Conservation (phyloP, 1,284 basidiomycete species). For the Microstroma glucosiphilum region DNA sequence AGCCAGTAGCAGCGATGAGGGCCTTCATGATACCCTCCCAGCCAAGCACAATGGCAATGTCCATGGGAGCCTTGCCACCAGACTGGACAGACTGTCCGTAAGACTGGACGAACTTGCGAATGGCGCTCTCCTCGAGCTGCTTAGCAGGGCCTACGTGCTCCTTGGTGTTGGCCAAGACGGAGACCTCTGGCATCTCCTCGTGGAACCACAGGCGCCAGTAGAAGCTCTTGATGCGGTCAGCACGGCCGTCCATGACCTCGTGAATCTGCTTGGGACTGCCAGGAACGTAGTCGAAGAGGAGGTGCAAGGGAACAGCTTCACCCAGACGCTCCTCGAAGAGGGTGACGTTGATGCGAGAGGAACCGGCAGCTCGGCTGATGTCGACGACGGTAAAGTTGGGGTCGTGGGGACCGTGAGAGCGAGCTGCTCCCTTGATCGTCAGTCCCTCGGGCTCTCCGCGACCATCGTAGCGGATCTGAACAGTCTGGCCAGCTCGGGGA, state of each 20-base stretch:
- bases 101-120: constrained; percentile 88
- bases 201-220: constrained; percentile 47
- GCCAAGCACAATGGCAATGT: constrained; percentile 95
- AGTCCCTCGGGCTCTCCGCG: constrained; percentile 55
- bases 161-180: constrained; percentile 23
- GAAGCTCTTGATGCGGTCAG: constrained; percentile 72
- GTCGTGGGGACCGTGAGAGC: constrained; percentile 71
- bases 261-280: constrained; percentile 83
- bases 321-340: constrained; percentile 78
- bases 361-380: constrained; percentile 31
- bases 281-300: constrained; percentile 68
- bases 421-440: constrained; percentile 69
- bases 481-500: constrained; percentile 72
- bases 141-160: constrained; percentile 28
- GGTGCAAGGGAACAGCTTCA: constrained; percentile 69
- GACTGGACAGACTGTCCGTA: constrained; percentile 83
- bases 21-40: constrained; percentile 59
- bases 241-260: constrained; percentile 77
- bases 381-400: constrained; percentile 76
- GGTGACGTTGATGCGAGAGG: constrained; percentile 63
- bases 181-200: constrained; percentile 35
- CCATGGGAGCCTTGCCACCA: constrained; percentile 69
- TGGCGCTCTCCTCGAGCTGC: constrained; percentile 59
- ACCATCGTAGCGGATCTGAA: constrained; percentile 58
- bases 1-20: constrained; percentile 38